These are phyloP conservation scores for Pachysolen tannophilus DNA, from an alignment of 805 yeast species.

Conservation along the genomic window DNA sequence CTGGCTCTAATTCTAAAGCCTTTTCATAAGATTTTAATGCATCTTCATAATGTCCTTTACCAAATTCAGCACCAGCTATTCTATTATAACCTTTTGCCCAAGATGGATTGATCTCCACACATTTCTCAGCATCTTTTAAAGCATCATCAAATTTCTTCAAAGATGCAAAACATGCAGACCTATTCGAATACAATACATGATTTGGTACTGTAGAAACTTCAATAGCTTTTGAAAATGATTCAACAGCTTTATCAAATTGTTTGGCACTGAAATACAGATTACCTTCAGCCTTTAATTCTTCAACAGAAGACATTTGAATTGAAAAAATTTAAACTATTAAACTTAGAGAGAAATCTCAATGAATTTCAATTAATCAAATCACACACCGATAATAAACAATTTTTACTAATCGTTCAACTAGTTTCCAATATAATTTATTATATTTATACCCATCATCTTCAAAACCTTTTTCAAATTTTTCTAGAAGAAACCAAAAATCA, in stretches of 20 bases:
- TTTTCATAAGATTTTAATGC: slow-evolving; percentile 67
- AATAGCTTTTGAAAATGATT: slow-evolving; percentile 77
- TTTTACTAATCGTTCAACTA: too few species aligned
- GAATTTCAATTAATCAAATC: too few species aligned
- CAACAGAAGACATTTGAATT: too few species aligned
- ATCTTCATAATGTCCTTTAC: slow-evolving; percentile 72
- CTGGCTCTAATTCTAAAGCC: slow-evolving; percentile 74
- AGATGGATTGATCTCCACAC: slow-evolving; percentile 69
- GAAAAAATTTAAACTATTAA: too few species aligned
- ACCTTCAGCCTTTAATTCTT: slow-evolving; percentile 83
- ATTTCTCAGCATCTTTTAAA: slow-evolving; percentile 75
- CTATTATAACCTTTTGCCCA: slow-evolving; percentile 98
- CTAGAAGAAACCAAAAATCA: too few species aligned
- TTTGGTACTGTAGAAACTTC: slow-evolving; percentile 76
- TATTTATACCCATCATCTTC: too few species aligned
- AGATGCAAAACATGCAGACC: slow-evolving; percentile 89
- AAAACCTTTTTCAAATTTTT: too few species aligned
- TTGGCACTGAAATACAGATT: slow-evolving; percentile 88
- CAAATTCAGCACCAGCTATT: slow-evolving; percentile 87
- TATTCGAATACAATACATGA: slow-evolving; percentile 87
- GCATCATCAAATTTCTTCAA: slow-evolving; percentile 68
- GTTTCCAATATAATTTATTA: too few species aligned
- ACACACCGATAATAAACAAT: too few species aligned
- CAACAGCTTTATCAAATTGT: slow-evolving; percentile 74
- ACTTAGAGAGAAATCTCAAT: too few species aligned